phyloP scores from a whole-genome alignment of 2,329 filamentous ascomycete species.

The Aureobasidium lini region DNA sequence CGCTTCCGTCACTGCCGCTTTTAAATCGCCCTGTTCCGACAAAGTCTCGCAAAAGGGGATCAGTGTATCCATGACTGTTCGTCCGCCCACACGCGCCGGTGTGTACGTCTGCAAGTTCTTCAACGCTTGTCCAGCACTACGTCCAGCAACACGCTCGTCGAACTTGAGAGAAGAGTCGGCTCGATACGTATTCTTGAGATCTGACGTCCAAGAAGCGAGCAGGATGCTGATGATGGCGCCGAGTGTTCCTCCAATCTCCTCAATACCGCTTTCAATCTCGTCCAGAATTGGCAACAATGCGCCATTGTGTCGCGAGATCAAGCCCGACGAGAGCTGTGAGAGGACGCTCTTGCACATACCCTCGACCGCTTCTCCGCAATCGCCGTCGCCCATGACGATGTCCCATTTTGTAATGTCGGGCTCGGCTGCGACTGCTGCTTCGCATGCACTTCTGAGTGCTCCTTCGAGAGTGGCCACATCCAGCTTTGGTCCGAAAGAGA shows the following conservation, averaged over 20 bases:
- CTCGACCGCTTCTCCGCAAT: conserved; percentile 53
- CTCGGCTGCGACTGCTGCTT: conserved; percentile 49
- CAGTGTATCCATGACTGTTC: conserved; percentile 33
- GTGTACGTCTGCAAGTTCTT: conserved; percentile 36
- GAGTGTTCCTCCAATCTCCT: conserved; percentile 32
- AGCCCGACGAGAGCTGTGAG: conserved; percentile 19
- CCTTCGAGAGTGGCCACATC: conserved; percentile 27
- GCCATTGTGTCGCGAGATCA: conserved; percentile 17
- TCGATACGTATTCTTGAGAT: conserved; percentile 28
- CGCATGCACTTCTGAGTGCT: conserved; percentile 36
- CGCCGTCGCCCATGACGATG: conserved; percentile 57
- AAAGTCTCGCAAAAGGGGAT: conserved; percentile 32
- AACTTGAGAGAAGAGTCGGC: conserved; percentile 21
- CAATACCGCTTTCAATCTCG: conserved; percentile 27
- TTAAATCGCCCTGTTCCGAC: conserved; percentile 20
- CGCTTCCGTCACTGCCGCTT: conserved; percentile 25
- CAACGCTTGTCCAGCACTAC: conserved; percentile 31
- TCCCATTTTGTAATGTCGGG: conserved; percentile 58
- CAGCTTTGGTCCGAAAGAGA: conserved; percentile 17
- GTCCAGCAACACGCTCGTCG: conserved; percentile 20
- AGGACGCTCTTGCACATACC: conserved; percentile 30
- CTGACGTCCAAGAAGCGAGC: conserved; percentile 32
- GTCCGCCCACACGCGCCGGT: conserved; percentile 27
- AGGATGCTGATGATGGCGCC: conserved; percentile 31
- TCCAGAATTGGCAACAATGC: conserved; percentile 28